Base-by-base conservation (phyloP, 2,329 filamentous ascomycete species). In the Penicillium corylophilum region DNA sequence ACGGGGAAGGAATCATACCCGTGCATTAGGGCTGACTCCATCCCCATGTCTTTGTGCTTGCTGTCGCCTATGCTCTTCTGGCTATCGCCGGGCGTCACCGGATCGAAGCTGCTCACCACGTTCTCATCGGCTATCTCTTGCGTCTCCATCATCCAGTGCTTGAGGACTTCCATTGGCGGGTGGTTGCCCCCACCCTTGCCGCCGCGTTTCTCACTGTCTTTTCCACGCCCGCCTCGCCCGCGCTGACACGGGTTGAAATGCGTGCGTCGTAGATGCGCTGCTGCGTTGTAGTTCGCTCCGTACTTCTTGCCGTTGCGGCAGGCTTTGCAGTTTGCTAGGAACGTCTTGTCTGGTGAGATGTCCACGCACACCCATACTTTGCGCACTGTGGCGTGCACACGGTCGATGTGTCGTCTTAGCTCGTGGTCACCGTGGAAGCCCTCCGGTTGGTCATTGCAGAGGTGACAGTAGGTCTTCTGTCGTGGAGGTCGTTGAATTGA, bases 281-380 rank as follows among this genome's bases (percentile, higher is more conserved):
- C 91, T 0, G 92, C 93, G 64, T 97, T 97, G 74, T 97, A 96
- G 74, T 96, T 94, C 15, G 89, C 89, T 3, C 88, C 88, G 63
- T 97, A 97, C 52, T 83, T 81, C 77, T 96, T 96, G 49, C 81
- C 75, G 40, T 81, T 80, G 44, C 80, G 81, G 71, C 93, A 97
- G 43, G 88, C 83, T 72, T 95, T 95, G 82, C 92, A 96, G 60
- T 88, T 87, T 45, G 79, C 77, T 29, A 97, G 81, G 36, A 91
- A 86, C 72, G 81, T 74, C 81, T 79, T 71, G 74, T 83, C 68
- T 61, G 78, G 62, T 70, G 81, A 74, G 22, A 79, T 80, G 56
- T 87, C 83, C 35, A 83, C 75, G 63, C 82, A 85, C 43, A 87
- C 79, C 79, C 81, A 87, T 48, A 83, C 82, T 52, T 82, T 84